Conservation (phyloP, 768 basidiomycete genomes). For the Naganishia randhawae region DNA sequence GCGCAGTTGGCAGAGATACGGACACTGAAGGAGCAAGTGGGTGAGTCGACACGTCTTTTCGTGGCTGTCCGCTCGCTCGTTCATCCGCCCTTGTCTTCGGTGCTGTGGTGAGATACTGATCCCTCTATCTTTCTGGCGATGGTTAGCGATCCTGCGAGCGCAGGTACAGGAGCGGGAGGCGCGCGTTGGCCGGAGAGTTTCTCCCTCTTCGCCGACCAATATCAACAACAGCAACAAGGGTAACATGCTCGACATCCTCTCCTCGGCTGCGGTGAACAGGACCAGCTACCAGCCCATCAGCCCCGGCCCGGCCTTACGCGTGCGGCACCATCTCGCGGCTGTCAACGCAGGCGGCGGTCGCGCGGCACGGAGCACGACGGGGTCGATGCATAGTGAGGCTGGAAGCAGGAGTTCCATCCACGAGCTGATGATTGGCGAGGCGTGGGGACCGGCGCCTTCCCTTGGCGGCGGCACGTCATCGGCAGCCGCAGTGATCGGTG, state of each 20-base stretch:
- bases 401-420: conserved; percentile 11
- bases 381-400: conserved; percentile 1
- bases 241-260: conserved; percentile 16
- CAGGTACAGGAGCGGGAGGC: not conserved
- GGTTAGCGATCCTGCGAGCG: not conserved
- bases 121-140: not conserved
- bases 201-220: too few species aligned
- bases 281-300: not conserved
- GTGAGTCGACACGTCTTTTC: not conserved
- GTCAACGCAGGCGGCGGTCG: not conserved
- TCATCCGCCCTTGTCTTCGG: not conserved
- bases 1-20: conserved; percentile 17
- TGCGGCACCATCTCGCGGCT: not conserved
- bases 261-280: conserved; percentile 1
- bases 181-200: too few species aligned
- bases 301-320: not conserved
- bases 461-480: not conserved
- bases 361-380: conserved; percentile 1
- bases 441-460: not conserved
- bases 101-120: too few species aligned
- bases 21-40: not conserved
- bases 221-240: not conserved
- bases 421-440: conserved; percentile 20
- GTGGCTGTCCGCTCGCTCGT: not conserved
- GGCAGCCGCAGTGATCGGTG: not conserved